Evolutionary conservation across 768 basidiomycete genomes (phyloP), one percentile per base, ranked within the genome.

Genomic region (Hypsizygus marmoreus): DNA sequence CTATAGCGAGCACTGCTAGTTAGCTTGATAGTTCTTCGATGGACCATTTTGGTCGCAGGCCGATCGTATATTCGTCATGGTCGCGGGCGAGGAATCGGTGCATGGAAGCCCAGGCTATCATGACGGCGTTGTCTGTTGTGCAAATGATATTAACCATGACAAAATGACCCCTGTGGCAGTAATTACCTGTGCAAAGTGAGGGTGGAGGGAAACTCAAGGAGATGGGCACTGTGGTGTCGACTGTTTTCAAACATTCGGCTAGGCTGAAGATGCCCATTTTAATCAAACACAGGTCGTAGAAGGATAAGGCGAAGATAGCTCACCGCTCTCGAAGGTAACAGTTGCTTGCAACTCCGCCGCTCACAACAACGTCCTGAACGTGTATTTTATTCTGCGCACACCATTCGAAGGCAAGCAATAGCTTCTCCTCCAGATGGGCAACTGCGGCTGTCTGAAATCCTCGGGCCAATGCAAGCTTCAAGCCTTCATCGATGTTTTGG

Each of bases 331-430:
- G 72, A 45, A 98, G 68, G 53, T 75, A 83, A 17, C 53, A 34
- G 56, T 99, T 99, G 54, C 91, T 91, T 12, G 95, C 95, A 0
- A 99, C 95, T 2, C 95, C 95, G 0, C 95, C 95, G 47, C 91
- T 92, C 12, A 89, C 82, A 1, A 97, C 90, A 19, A 98, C 53
- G 43, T 84, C 72, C 9, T 62, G 64, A 3, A 90, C 66, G 6
- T 56, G 41, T 1, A 82, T 62, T n/a, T 68, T 75, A 17, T 72
- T 56, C 7, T 58, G 46, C 40, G 54, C 43, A 49, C 81, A 81
- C 69, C 63, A 68, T 17, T 67, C 56, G 29, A 84, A 50, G 1
- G 72, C 85, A 16, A 88, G 66, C 2, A 61, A 43, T 8, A 95
- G 68, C 66, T 95, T 97, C 34, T 82, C 79, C 56, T 82, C 83